phyloP scores from a whole-genome alignment of 2,329 filamentous ascomycete species.

The Pseudogymnoascus sp. region DNA sequence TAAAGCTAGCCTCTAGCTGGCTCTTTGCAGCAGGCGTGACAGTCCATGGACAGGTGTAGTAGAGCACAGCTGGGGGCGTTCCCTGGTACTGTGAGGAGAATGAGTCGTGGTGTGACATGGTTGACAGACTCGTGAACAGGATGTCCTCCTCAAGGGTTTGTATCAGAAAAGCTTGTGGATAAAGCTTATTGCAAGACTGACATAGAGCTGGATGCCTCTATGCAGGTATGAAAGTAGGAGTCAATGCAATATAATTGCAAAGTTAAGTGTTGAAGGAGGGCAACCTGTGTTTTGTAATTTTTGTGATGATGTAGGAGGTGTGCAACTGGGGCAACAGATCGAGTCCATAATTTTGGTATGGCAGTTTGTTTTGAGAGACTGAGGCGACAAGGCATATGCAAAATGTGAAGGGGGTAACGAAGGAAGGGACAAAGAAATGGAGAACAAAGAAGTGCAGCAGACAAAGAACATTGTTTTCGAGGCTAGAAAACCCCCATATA shows the following conservation, averaged over 20 bases:
- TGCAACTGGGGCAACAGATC: background rate
- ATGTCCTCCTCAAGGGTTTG: background rate
- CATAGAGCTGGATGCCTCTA: background rate
- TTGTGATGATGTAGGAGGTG: background rate
- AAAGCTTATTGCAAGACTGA: background rate
- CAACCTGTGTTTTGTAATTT: background rate
- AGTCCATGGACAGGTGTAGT: background rate
- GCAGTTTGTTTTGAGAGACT: background rate
- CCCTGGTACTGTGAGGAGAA: background rate
- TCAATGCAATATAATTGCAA: background rate
- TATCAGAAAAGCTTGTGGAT: background rate
- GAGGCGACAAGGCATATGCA: background rate
- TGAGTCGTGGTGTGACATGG: background rate
- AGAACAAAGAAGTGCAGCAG: background rate
- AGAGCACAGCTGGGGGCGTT: background rate
- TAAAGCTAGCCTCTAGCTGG: background rate
- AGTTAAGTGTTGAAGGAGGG: background rate
- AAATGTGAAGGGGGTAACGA: background rate
- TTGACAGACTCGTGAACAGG: background rate
- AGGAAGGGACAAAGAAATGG: background rate
- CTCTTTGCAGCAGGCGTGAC: background rate
- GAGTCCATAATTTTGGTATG: background rate
- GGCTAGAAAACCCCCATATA: background rate
- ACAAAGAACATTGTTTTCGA: background rate
- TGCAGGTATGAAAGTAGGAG: background rate